These are phyloP conservation scores for Nissolia schottii DNA, from an alignment of 306 rosid genomes.

Conservation along the genomic window DNA sequence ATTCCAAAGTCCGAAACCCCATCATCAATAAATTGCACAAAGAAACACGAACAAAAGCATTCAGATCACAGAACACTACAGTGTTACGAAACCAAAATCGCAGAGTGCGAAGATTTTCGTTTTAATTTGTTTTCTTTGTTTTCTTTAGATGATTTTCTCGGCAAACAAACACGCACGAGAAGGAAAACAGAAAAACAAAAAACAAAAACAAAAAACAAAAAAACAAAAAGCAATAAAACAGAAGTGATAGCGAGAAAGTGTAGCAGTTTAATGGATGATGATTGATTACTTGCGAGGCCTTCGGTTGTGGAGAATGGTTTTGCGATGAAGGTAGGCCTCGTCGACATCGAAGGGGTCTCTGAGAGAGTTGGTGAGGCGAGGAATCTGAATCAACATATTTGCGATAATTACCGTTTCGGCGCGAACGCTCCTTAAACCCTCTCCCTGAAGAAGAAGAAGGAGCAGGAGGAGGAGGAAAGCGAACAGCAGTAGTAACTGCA, in stretches of 20 bases:
- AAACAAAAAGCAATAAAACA: neutral
- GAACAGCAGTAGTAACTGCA: too few relatives aligned
- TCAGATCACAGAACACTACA: neutral
- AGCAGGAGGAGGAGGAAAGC: too few relatives aligned
- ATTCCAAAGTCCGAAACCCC: neutral
- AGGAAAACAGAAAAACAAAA: neutral
- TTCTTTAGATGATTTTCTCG: neutral
- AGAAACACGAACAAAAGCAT: neutral
- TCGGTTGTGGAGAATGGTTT: constrained; percentile 30
- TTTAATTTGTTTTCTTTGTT: neutral
- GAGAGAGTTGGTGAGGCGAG: constrained; percentile 48
- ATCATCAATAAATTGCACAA: neutral
- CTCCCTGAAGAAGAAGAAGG: neutral
- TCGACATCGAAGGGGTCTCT: constrained; percentile 47
- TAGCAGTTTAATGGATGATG: neutral
- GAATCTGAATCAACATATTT: constrained; percentile 44
- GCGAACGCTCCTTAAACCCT: neutral
- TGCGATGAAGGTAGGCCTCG: constrained; percentile 45
- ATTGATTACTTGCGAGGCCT: constrained; percentile 31
- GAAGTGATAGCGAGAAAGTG: too few relatives aligned
- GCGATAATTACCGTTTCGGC: neutral
- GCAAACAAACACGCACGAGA: neutral
- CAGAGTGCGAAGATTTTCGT: neutral
- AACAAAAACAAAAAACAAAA: neutral
- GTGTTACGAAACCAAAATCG: neutral